Base-by-base conservation (phyloP, 2,329 filamentous ascomycete genomes). In the Aciculosporium take region DNA sequence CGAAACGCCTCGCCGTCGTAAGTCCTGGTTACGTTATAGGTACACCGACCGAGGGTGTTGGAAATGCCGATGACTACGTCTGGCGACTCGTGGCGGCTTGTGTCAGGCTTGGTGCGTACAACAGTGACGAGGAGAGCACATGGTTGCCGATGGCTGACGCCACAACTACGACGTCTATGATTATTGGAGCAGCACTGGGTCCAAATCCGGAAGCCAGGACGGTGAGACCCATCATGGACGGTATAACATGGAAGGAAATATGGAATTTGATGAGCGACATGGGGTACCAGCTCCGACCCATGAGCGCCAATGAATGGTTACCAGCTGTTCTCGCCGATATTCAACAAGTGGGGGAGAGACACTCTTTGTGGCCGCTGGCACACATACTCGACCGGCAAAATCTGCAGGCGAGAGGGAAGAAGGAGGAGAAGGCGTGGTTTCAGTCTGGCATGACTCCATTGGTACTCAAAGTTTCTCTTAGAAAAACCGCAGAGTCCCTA, bases 41-140 rank as follows among this genome's bases (percentile, higher is more conserved):
- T 2, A 47, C 48, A 3, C 40, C 48, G 1, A 44, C 46, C 2
- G 46, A 49, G 17, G 50, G 50, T 2, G 45, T 52, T 3, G 44
- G 48, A 4, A 52, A 51, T 20, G n/a, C 37, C 5, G 45, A 50
- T 23, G 50, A 52, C 25, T 50, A 50, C 13, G 41, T 52, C 1
- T 52, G 49, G 50, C 38, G 50, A 6, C 23, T 51, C 1, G 34
- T 44, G 5, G 34, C 48, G 8, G 37, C 49, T 1, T 46, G 35
- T 34, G 45, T 52, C 15, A 37, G 33, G 1, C 12, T 46, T 15
- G 49, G 49, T 4, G 35, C 39, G 2, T 48, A 50, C 35, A 52
- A 46, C 24, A 13, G 12, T n/a, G 42, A 37, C 4, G 38, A 44
- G 8, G 31, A 35, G 0, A n/a, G 32, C 27, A 17, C 20, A 10